A percentile compares a stretch with the other conserved stretches of the same genome.
Evolutionary conservation across 495 filamentous ascomycete genomes (phyloP).

Genomic region (Penicillium lagena): DNA sequence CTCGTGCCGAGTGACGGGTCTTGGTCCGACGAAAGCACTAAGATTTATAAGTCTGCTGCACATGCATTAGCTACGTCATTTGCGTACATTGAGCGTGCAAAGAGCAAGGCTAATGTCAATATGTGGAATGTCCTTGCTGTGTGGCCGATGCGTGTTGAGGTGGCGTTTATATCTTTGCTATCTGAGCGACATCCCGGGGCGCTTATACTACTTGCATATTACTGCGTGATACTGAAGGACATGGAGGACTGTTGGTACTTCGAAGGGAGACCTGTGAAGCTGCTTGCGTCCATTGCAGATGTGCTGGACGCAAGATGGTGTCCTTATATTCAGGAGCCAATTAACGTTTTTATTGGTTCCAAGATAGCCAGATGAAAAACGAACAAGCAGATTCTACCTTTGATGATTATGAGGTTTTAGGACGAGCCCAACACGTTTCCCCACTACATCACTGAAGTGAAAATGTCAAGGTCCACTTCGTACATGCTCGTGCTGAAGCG

Average conservation of each 20-base stretch:
- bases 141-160: constrained; percentile 26
- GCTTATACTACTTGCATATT: constrained; percentile 30
- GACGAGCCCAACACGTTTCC: no score
- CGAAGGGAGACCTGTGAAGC: constrained; percentile 19
- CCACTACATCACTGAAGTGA: no score
- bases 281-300: constrained; percentile 19
- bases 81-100: constrained; percentile 5
- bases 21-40: constrained; percentile 6
- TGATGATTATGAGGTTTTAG: no score
- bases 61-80: constrained; percentile 7
- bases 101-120: background rate
- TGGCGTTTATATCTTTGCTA: constrained; percentile 21
- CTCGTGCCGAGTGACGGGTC: constrained; percentile 2
- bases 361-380: no score
- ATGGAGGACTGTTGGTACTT: constrained; percentile 27
- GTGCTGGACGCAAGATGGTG: constrained; percentile 22
- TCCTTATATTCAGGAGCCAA: constrained; percentile 13
- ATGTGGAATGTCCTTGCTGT: constrained; percentile 12
- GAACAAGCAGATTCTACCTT: no score
- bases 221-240: constrained; percentile 27
- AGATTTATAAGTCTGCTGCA: constrained; percentile 7
- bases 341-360: no score
- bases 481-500: no score
- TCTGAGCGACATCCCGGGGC: constrained; percentile 25
- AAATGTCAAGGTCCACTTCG: no score